Conservation (phyloP, 140 eudicot genomes). For the Senecio squalidus region DNA sequence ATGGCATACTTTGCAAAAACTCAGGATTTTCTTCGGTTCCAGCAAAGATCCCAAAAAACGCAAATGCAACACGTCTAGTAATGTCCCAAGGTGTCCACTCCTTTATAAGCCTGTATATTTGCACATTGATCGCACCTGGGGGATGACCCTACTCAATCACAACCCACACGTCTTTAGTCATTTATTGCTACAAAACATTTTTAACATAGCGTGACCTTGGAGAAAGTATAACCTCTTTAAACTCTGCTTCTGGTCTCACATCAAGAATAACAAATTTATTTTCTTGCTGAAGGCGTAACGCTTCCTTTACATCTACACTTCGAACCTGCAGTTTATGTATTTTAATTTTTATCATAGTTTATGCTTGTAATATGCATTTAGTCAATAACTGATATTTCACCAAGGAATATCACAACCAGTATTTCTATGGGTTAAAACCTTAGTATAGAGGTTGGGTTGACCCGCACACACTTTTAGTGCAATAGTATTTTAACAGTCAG, state of each 20-base stretch:
- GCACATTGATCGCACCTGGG: constrained; percentile 88
- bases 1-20: constrained; percentile 51
- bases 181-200: background rate
- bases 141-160: constrained; percentile 66
- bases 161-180: constrained; percentile 1
- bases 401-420: background rate
- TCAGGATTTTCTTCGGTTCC: constrained; percentile 99
- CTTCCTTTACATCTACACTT: constrained; percentile 92
- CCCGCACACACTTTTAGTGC: background rate
- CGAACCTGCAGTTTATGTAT: constrained; percentile 52
- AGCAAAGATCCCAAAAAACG: constrained; percentile 93
- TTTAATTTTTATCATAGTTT: background rate
- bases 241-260: constrained; percentile 96
- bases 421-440: background rate
- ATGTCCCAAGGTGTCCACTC: constrained; percentile 99
- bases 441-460: background rate
- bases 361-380: background rate
- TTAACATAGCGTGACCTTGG: constrained; percentile 1
- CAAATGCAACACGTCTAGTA: constrained; percentile 89
- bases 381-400: background rate
- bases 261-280: constrained; percentile 92
- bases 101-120: constrained; percentile 90
- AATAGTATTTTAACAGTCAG: background rate
- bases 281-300: constrained; percentile 74
- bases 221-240: constrained; percentile 59